Evolutionary conservation across 2,329 filamentous ascomycete species (phyloP).

Genomic region (Amauroascus niger): DNA sequence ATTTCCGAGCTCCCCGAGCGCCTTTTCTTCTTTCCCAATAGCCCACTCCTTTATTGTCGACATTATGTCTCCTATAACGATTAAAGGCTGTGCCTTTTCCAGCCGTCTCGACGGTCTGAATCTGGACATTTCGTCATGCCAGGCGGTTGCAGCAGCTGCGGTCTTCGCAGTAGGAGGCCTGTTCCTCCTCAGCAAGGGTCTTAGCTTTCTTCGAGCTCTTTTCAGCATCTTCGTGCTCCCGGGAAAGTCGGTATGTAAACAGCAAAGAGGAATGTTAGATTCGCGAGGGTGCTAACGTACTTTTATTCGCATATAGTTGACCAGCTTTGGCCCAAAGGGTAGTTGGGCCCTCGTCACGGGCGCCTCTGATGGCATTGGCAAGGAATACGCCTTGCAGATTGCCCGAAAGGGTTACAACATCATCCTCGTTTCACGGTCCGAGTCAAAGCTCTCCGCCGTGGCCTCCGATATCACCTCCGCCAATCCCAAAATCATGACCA

Average conservation of each 20-base stretch:
- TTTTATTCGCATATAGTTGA: conserved; percentile 50
- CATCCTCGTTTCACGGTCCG: conserved; percentile 88
- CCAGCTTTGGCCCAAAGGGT: conserved; percentile 80
- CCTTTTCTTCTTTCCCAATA: neutral
- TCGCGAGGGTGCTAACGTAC: conserved; percentile 5
- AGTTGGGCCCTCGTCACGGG: conserved; percentile 93
- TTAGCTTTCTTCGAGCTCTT: conserved; percentile 53
- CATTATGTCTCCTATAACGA: conserved; percentile 7
- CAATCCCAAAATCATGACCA: conserved; percentile 56
- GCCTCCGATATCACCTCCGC: conserved; percentile 64
- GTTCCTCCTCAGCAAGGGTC: conserved; percentile 46
- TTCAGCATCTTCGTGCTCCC: conserved; percentile 59
- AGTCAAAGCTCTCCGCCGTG: conserved; percentile 74
- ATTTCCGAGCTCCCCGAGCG: neutral
- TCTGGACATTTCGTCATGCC: conserved; percentile 28
- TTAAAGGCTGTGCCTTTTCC: conserved; percentile 1
- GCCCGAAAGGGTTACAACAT: conserved; percentile 89
- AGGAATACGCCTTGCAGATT: conserved; percentile 87
- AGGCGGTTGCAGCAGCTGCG: conserved; percentile 28
- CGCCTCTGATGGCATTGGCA: conserved; percentile 91
- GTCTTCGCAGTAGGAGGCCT: conserved; percentile 47
- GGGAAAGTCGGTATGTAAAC: conserved; percentile 37
- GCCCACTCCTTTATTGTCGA: neutral
- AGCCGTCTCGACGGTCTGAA: conserved; percentile 29
- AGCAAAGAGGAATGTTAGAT: neutral